These are phyloP conservation scores for Nothophytophthora sp. DNA, from an alignment of 352 stramenopile genomes.

Conservation along the genomic window DNA sequence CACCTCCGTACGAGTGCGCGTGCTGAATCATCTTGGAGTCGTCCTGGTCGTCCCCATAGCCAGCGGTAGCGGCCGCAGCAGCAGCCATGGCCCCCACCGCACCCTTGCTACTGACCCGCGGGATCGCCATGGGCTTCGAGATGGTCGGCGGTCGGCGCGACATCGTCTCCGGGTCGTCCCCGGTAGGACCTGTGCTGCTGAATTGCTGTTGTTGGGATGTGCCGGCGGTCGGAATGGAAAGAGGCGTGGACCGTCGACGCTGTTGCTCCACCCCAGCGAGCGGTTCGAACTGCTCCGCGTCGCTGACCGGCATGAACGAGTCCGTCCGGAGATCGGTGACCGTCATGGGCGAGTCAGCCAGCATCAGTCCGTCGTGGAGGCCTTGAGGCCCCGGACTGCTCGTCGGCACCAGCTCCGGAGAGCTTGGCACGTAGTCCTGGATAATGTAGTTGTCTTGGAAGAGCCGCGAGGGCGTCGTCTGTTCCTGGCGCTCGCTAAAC, in stretches of 20 bases:
- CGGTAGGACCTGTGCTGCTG: constrained; percentile 9
- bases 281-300: constrained; percentile 28
- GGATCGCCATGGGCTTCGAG: constrained; percentile 85
- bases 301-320: constrained; percentile 42
- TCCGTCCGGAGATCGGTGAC: constrained; percentile 21
- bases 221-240: constrained; percentile 23
- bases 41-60: not conserved
- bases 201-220: constrained; percentile 23
- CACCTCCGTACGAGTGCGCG: not conserved
- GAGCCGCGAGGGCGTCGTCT: constrained; percentile 38
- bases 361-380: constrained; percentile 5
- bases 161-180: constrained; percentile 11
- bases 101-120: constrained; percentile 48
- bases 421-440: constrained; percentile 81
- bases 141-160: constrained; percentile 36
- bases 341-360: constrained; percentile 17
- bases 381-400: constrained; percentile 24
- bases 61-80: not conserved
- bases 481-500: constrained; percentile 38
- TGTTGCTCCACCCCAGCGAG: constrained; percentile 14
- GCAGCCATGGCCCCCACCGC: not conserved
- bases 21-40: not conserved
- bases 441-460: constrained; percentile 86
- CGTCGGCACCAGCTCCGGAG: constrained; percentile 40
- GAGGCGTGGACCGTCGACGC: constrained; percentile 41